Evolutionary conservation across 495 filamentous ascomycete species (phyloP), one percentile per base, ranked within the genome.

Genomic region (Cercophora samala): DNA sequence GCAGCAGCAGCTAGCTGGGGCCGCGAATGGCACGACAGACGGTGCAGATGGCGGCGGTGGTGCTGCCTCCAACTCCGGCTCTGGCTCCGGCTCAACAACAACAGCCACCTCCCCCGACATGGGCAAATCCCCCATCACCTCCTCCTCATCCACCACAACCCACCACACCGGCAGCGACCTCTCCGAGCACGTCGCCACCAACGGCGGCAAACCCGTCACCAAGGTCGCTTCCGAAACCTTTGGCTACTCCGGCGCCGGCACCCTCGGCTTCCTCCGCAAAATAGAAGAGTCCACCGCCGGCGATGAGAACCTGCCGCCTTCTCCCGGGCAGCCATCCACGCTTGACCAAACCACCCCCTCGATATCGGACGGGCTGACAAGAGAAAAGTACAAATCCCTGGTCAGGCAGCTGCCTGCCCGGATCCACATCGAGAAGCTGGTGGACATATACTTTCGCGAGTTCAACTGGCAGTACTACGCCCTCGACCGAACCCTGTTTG

Each of bases 381-480:
- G 67, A 62, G 81, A 83, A 69, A 82, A 81, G 68, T 88, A 85
- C 74, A 85, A 83, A 67, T 76, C 77, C 26, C 67, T 83, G 13
- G 80, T 86, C 56, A 78, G 85, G 37, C 81, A 83, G 58, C 76
- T 88, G 0, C 87, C 87, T 0, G 75, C 84, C 1, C 76, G 80
- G 60, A 72, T 75, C n/a, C 83, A 81, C 72, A 81, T 85, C 63
- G 80, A 84, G 32, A 77, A 81, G 64, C 78, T 89, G 56, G 75
- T 85, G 4, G 78, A 79, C 4, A 75, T 84, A 4, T 89, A 83
- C 74, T 87, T 89, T 67, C 65, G 68, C 5, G 81, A 83, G 19
- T 82, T 88, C 66, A 88, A 88, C 72, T 86, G 85, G 81, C 81
- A 85, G 62, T 88, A 89, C 65, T 83, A 77, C 53, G 76, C 79